A percentile compares a stretch with the other conserved stretches of the same genome.
Evolutionary conservation across 345 rosid species (phyloP).

Genomic region (Eucalyptus victrix): DNA sequence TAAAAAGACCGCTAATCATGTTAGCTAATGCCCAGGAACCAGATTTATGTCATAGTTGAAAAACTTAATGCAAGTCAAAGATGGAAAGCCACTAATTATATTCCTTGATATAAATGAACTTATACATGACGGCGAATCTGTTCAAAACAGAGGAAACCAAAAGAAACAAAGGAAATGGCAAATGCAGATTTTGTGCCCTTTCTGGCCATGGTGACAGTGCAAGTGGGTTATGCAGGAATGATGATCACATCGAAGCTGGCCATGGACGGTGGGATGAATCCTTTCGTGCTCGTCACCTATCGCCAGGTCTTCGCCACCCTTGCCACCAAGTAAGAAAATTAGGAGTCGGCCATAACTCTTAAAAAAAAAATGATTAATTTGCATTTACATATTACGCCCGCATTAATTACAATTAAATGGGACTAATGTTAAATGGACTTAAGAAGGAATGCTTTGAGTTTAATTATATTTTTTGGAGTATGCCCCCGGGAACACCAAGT

Average conservation of each 20-base stretch:
- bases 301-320: conserved; percentile 71
- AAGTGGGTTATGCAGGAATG: conserved; percentile 76
- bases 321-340: conserved; percentile 5
- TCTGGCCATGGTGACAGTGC: conserved; percentile 66
- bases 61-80: not conserved
- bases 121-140: not conserved
- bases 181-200: conserved; percentile 21
- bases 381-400: no score
- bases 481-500: no score
- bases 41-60: not conserved
- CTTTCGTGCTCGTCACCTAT: conserved; percentile 70
- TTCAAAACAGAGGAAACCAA: not conserved
- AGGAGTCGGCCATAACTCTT: no score
- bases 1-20: not conserved
- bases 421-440: no score
- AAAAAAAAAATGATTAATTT: no score
- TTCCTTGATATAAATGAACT: not conserved
- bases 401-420: no score
- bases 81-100: not conserved
- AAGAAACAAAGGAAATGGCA: not conserved
- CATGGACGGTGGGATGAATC: conserved; percentile 79
- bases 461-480: no score
- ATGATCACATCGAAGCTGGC: conserved; percentile 78
- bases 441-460: no score
- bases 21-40: not conserved